Conservation (phyloP, 805 yeast species). For the Ogataea philodendri region DNA sequence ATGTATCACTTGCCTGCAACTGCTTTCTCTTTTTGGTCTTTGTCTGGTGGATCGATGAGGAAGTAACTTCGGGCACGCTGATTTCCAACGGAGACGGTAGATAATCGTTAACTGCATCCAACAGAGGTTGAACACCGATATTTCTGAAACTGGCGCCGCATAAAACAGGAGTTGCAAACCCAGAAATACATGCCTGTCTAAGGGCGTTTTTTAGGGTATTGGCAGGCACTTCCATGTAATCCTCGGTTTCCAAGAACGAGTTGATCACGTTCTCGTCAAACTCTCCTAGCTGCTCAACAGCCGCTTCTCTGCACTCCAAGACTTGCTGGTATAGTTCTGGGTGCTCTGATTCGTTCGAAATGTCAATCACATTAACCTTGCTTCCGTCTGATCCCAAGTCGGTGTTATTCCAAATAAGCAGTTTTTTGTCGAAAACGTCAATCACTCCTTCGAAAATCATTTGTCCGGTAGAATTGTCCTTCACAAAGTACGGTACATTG, state of each 20-base stretch:
- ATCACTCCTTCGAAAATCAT: constrained; percentile 61
- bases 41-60: constrained; percentile 18
- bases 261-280: constrained; percentile 76
- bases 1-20: constrained; percentile 14
- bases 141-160: constrained; percentile 93
- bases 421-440: constrained; percentile 67
- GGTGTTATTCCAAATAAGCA: constrained; percentile 48
- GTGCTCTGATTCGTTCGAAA: constrained; percentile 32
- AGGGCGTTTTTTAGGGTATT: constrained; percentile 56
- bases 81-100: constrained; percentile 81
- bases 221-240: constrained; percentile 64
- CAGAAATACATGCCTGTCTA: constrained; percentile 56
- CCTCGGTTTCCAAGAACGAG: constrained; percentile 71
- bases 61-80: constrained; percentile 49
- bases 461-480: constrained; percentile 37
- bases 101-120: constrained; percentile 77
- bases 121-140: constrained; percentile 90
- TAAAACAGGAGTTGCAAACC: constrained; percentile 68
- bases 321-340: constrained; percentile 48
- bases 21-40: constrained; percentile 19
- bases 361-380: constrained; percentile 45
- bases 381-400: constrained; percentile 44
- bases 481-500: constrained; percentile 72
- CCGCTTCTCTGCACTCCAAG: constrained; percentile 60
- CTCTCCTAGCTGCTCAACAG: constrained; percentile 82